These are phyloP conservation scores for Syzygium malaccense DNA, from an alignment of 441 rosid genomes.

Conservation along the genomic window DNA sequence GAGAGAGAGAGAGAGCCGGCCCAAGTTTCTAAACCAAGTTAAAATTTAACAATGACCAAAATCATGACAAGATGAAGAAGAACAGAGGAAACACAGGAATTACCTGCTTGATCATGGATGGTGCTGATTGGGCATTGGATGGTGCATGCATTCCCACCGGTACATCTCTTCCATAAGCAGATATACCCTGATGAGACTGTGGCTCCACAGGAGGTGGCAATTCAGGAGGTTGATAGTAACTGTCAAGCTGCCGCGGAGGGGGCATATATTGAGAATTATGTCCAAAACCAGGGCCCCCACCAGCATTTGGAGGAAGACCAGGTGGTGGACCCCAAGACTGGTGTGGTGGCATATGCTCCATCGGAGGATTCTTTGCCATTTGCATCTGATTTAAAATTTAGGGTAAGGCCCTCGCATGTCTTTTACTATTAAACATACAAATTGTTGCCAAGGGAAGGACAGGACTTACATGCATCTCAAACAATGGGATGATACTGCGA, in stretches of 20 bases:
- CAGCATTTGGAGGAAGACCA: conserved; percentile 60
- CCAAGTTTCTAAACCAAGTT: neutral
- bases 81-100: neutral
- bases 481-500: conserved; percentile 78
- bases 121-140: conserved; percentile 51
- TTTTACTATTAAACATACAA: neutral
- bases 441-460: neutral
- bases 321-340: conserved; percentile 94
- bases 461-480: conserved; percentile 71
- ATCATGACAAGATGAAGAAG: neutral
- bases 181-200: conserved; percentile 92
- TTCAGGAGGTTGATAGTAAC: conserved; percentile 70
- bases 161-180: conserved; percentile 94
- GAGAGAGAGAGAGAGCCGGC: neutral
- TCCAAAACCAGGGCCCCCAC: conserved; percentile 70
- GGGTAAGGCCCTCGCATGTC: neutral
- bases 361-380: conserved; percentile 48
- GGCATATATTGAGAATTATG: conserved; percentile 78
- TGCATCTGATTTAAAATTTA: conserved; percentile 55
- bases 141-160: conserved; percentile 59
- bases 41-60: neutral
- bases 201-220: conserved; percentile 77
- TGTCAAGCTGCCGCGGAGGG: conserved; percentile 72
- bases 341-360: conserved; percentile 87
- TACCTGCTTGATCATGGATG: conserved; percentile 95